Evolutionary conservation across 169 alveolate species (phyloP), one percentile per base, ranked within the genome.

Genomic region (Amoebophrya sp.): DNA sequence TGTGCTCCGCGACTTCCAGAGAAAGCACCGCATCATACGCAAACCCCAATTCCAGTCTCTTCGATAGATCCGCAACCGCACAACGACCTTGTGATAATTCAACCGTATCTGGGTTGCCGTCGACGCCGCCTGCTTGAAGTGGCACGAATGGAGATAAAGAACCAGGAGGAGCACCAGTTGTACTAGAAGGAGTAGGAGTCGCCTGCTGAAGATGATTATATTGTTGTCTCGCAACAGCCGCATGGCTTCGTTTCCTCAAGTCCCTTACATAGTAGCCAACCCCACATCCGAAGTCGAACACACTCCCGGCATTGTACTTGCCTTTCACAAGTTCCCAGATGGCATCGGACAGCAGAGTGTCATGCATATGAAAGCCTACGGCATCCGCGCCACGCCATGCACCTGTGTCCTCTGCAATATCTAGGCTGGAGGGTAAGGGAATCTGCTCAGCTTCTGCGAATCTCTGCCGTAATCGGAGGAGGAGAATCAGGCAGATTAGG

Each of bases 21-120:
- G 83, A 65, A 29, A 65, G 0, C 12, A 65, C 83, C 83, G n/a
- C 83, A 36, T 65, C 83, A 26, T 26, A 65, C 33, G 10, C 38
- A 26, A 65, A 6, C 38, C 83, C 83, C 2, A 65, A 18, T 1
- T 65, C 83, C 33, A 65, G 83, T 36, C n/a, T 65, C 26, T 65
- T 26, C 83, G 83, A 6, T 36, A 65, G 26, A 36, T 65, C 33
- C 33, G 33, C 83, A 29, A 65, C 83, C 33, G 83, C n/a, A 36
- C 83, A 65, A 29, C 83, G 83, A 6, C 83, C 83, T 29, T 65
- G 39, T 6, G 83, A 6, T 1, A 65, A 26, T 36, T 6, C 83
- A 6, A 65, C 83, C 83, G 83, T 65, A 26, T 65, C 83, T 6
- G 83, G 83, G 33, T 65, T 65, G 83, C 83, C 83, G 83, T 65